These are phyloP conservation scores for Penicillium crystallinum DNA, from an alignment of 495 filamentous ascomycete species.

Conservation along the genomic window DNA sequence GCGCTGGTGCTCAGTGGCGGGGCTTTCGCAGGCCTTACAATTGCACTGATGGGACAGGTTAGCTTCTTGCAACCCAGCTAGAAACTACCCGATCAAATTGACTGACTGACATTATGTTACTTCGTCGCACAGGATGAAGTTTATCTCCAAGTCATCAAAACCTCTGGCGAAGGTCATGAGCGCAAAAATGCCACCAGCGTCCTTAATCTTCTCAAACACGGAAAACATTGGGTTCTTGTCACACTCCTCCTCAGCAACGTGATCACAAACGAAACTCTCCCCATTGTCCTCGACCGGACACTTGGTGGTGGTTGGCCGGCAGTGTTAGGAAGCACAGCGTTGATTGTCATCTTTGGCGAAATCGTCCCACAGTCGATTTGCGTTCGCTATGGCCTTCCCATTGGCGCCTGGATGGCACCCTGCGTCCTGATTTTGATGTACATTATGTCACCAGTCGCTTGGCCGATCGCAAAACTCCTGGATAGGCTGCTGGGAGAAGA, in stretches of 20 bases:
- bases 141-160: slow-evolving; percentile 88
- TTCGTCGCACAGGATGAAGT: slow-evolving; percentile 64
- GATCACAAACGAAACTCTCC: slow-evolving; percentile 96
- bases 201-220: slow-evolving; percentile 70
- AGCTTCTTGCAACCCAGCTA: slow-evolving; percentile 12
- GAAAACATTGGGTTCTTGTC: slow-evolving; percentile 99
- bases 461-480: slow-evolving; percentile 84
- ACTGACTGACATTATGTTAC: slow-evolving; percentile 29
- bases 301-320: slow-evolving; percentile 94
- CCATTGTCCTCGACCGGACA: slow-evolving; percentile 89
- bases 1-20: slow-evolving; percentile 80
- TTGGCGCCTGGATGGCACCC: slow-evolving; percentile 90
- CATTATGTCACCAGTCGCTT: slow-evolving; percentile 77
- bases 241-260: slow-evolving; percentile 92
- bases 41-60: slow-evolving; percentile 63
- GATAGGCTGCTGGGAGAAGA: slow-evolving; percentile 86
- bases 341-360: slow-evolving; percentile 98
- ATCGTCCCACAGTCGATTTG: slow-evolving; percentile 93
- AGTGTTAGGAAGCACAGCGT: slow-evolving; percentile 81
- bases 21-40: slow-evolving; percentile 93
- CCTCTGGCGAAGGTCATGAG: slow-evolving; percentile 76
- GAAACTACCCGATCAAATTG: not conserved
- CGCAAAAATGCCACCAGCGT: slow-evolving; percentile 78
- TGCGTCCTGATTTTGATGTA: slow-evolving; percentile 89
- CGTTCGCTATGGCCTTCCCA: slow-evolving; percentile 93